Evolutionary conservation across 495 filamentous ascomycete genomes (phyloP).

Genomic region (Parathielavia hyrcaniae): DNA sequence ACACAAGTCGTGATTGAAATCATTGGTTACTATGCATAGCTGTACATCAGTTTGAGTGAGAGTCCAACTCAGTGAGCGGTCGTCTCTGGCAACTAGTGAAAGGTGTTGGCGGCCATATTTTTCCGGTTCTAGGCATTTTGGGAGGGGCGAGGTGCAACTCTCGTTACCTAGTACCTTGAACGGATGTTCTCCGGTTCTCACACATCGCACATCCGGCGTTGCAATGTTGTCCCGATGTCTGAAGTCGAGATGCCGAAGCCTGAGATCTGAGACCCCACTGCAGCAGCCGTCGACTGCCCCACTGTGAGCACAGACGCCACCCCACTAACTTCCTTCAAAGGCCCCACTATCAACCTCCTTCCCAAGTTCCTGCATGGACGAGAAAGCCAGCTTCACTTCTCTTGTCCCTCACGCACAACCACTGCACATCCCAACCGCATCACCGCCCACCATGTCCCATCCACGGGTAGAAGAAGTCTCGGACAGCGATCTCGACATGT

Average conservation of each 20-base stretch:
- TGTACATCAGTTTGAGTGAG: too few species aligned
- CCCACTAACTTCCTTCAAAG: constrained; percentile 17
- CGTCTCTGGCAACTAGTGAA: not conserved
- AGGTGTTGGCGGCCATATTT: too few species aligned
- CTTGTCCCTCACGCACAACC: constrained; percentile 4
- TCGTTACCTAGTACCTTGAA: too few species aligned
- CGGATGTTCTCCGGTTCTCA: too few species aligned
- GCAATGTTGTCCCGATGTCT: too few species aligned
- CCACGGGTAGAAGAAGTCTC: constrained; percentile 84
- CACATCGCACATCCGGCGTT: too few species aligned
- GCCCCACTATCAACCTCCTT: constrained; percentile 17
- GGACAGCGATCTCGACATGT: constrained; percentile 68
- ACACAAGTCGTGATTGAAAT: not conserved
- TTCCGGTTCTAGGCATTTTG: too few species aligned
- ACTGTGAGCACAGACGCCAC: constrained; percentile 21
- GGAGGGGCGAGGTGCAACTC: too few species aligned
- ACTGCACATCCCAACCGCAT: constrained; percentile 5
- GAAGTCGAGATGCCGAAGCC: too few species aligned
- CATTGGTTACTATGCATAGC: too few species aligned
- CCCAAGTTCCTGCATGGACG: too few species aligned
- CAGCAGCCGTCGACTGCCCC: not conserved
- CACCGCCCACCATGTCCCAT: constrained; percentile 61
- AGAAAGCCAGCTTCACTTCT: constrained; percentile 11
- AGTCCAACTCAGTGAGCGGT: too few species aligned
- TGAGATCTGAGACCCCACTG: not conserved